Base-by-base conservation (phyloP, 1,284 basidiomycete genomes). In the Anthracocystis panici-leucophaei region DNA sequence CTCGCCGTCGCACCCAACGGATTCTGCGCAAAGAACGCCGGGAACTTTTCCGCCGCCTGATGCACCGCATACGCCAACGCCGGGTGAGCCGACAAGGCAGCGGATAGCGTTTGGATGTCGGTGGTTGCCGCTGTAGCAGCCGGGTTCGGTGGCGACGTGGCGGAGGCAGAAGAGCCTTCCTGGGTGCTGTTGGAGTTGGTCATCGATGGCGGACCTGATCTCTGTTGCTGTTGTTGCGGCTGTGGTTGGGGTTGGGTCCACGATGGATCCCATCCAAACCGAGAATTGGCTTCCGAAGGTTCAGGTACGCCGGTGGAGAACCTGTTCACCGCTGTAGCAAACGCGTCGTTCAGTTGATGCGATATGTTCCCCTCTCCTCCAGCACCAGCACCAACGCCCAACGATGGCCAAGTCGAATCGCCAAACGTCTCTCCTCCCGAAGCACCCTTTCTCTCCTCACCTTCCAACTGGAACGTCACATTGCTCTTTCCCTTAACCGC, bases 11-110 rank as follows among this genome's bases (percentile, higher is more conserved):
- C 72, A 12, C 65, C 72, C n/a, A 75, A 27, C 8, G 72, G 72
- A n/a, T 75, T 57, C 48, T 75, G 72, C 9, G 72, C 72, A 21
- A 75, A 75, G 49, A 65, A 75, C 2, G 66, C 72, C 3, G 72
- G 72, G 48, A 62, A 75, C 63, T 75, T 75, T 35, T 75, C 72
- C 2, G 72, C 72, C 5, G 72, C 72, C 23, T 75, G 72, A 21
- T 75, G 72, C 14, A 75, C 72, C 7, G 72, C 72, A 21, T 69
- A 75, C 5, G 72, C 72, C 7, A 75, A 23, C 9, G 72, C 72
- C 0, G 72, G 72, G 20, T 75, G 72, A 2, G 72, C 72, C 25
- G 72, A 75, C 10, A 75, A 65, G 7, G 72, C 66, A 0, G 72
- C 72, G 2, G 50, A 56, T 7, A 75, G 59, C 23, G 72, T 69